Percentiles rank a stretch among this genome's conserved stretches.
Conservation (phyloP, 352 stramenopile species). For the Pythium oligandrum region DNA sequence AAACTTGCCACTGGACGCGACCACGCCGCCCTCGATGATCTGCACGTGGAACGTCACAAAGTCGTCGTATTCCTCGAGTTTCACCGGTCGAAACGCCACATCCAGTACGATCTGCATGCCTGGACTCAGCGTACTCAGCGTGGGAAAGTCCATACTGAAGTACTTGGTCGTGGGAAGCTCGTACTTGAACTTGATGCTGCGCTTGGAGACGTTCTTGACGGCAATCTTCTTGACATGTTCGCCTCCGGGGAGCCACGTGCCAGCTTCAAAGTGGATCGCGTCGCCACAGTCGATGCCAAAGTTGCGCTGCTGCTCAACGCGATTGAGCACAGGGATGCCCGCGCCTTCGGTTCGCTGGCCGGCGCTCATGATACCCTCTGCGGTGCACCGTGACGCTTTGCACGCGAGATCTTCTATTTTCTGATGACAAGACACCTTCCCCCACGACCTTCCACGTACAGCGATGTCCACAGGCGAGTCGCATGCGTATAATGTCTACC, state of each 20-base stretch:
- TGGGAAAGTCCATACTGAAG: constrained; percentile 93
- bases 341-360: background rate
- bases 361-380: too few species aligned
- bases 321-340: constrained; percentile 50
- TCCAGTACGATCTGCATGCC: constrained; percentile 85
- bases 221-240: constrained; percentile 89
- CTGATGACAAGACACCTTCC: too few species aligned
- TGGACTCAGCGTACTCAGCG: constrained; percentile 82
- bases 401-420: too few species aligned
- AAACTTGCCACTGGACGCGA: constrained; percentile 69
- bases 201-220: constrained; percentile 88
- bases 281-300: constrained; percentile 84
- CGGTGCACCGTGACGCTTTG: too few species aligned
- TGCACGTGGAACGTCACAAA: constrained; percentile 88
- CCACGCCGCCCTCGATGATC: constrained; percentile 73
- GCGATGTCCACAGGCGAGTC: too few species aligned
- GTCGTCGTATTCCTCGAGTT: constrained; percentile 90
- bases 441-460: too few species aligned
- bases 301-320: constrained; percentile 63
- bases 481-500: too few species aligned
- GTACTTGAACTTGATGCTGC: constrained; percentile 91
- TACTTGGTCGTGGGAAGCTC: constrained; percentile 89
- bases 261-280: constrained; percentile 81
- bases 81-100: constrained; percentile 88
- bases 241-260: constrained; percentile 86